Evolutionary conservation across 2,329 filamentous ascomycete genomes (phyloP).

Genomic region (Cadophora gregata): DNA sequence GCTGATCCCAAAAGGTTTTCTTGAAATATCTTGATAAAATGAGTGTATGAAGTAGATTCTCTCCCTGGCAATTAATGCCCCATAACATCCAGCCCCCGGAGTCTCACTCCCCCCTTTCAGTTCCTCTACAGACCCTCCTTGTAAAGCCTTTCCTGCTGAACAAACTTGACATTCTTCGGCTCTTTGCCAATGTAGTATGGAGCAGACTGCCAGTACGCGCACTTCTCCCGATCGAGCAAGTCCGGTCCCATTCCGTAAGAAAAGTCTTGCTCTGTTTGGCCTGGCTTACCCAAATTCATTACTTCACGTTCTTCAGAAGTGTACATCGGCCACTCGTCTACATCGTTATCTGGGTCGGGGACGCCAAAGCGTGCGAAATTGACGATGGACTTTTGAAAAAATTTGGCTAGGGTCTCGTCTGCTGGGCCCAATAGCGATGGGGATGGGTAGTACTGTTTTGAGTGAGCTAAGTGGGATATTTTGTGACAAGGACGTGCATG

Average conservation of each 20-base stretch:
- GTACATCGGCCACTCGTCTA: not conserved
- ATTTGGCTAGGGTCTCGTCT: conserved; percentile 2
- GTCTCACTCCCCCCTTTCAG: not conserved
- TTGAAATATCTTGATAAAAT: no score
- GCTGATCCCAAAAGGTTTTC: no score
- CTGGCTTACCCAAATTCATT: conserved; percentile 11
- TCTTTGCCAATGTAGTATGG: not conserved
- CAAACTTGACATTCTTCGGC: not conserved
- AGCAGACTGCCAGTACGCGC: conserved; percentile 14
- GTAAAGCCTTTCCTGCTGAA: not conserved
- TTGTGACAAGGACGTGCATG: no score
- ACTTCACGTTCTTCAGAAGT: not conserved
- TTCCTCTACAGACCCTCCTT: conserved; percentile 4
- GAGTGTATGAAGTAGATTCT: no score
- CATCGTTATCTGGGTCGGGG: not conserved
- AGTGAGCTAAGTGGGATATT: not conserved
- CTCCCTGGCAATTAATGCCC: no score
- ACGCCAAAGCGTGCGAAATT: not conserved
- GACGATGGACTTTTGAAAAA: conserved; percentile 2
- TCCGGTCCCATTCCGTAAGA: not conserved
- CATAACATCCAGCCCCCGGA: no score
- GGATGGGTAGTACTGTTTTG: conserved; percentile 6
- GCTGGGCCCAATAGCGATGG: not conserved
- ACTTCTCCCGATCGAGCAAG: conserved; percentile 4
- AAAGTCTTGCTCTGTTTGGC: not conserved